Evolutionary conservation across 208 protist genomes (phyloP), one percentile per base, ranked within the genome.

Genomic region (Crithidia mellificae): DNA sequence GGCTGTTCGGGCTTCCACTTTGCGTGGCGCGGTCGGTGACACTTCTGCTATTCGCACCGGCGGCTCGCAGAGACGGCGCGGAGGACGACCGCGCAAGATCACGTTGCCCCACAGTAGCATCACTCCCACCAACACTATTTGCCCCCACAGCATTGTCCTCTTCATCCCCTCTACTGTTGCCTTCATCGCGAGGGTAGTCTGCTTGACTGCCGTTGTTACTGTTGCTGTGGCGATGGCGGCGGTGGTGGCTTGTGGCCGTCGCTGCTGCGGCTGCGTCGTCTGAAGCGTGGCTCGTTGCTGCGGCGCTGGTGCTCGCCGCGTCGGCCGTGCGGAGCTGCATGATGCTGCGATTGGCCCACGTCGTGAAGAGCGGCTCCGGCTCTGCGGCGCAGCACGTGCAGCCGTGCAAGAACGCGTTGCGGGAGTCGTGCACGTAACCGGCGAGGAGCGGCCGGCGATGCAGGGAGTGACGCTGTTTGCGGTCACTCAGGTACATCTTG

Each of bases 391-490:
- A 69, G 63, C 70, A 76, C 24, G 56, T 43, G 50, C 70, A 76
- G 55, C 63, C 63, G 29, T 44, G 62, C 17, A 65, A 41, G 38
- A 76, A 46, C 5, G 63, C 70, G 41, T 76, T 63, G 57, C 66
- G 70, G n/a, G 70, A 51, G 54, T 63, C 43, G 59, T 76, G 70
- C 46, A 76, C 50, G 43, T 66, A 76, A 32, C 70, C 70, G 25
- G 63, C 61, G 29, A 76, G 29, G 17, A 76, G 53, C 0, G 70
- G 70, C 12, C 61, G 52, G 2, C 70, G 53, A 25, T 76, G 70
- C 38, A 76, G 49, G n/a, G 62, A 68, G 56, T 76, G 70, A 19
- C 56, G 63, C 63, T 66, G 54, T 19, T 54, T 66, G 9, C 70
- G 70, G 30, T 76, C 63, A 38, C 62, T 76, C 20, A 76, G 19